phyloP scores from a whole-genome alignment of 345 rosid genomes.

The Dipteronia sinensis region DNA sequence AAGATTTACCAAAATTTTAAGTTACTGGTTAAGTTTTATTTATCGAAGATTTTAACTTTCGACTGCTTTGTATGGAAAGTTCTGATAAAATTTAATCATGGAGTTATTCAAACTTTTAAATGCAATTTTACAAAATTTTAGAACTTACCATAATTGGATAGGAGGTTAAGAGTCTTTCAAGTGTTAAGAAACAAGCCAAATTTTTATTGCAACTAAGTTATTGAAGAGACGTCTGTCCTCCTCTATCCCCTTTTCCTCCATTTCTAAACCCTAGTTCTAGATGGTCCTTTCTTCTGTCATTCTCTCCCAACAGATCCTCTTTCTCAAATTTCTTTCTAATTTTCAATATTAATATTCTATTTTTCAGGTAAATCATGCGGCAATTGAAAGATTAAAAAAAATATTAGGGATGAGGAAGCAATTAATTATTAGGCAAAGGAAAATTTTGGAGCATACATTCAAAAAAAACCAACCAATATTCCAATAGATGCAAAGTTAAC shows the following conservation, averaged over 20 bases:
- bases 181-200: not conserved
- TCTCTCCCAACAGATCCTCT: not conserved
- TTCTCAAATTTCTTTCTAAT: not conserved
- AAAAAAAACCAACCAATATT: not conserved
- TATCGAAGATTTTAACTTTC: not conserved
- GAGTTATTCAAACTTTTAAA: not conserved
- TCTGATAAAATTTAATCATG: not conserved
- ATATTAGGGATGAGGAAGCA: not conserved
- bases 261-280: not conserved
- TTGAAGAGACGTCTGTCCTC: not conserved
- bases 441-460: not conserved
- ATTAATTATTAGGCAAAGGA: not conserved
- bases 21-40: not conserved
- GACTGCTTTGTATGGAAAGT: not conserved
- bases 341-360: not conserved
- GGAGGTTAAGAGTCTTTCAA: not conserved
- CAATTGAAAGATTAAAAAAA: not conserved
- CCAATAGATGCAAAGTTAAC: slow-evolving; percentile 12
- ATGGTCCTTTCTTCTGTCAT: not conserved
- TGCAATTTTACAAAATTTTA: not conserved
- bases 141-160: not conserved
- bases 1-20: not conserved
- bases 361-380: not conserved
- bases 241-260: not conserved
- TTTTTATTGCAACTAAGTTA: not conserved